These are phyloP conservation scores for Macaranga tanarius DNA, from an alignment of 441 rosid species.

Conservation along the genomic window DNA sequence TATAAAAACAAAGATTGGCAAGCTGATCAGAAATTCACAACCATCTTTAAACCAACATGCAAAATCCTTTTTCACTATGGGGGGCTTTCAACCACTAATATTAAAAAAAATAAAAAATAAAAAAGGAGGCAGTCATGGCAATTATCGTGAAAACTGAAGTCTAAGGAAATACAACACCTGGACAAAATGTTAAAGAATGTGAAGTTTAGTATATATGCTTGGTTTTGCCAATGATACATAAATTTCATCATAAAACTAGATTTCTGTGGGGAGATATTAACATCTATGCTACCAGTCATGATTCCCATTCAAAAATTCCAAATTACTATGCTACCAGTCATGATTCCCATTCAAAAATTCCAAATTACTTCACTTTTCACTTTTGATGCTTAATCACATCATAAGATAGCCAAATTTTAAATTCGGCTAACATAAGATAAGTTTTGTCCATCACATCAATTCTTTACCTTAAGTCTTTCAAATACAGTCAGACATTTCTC, in stretches of 20 bases:
- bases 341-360: background rate
- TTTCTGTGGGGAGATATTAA: background rate
- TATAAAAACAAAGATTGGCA: too few species aligned
- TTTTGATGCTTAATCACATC: too few species aligned
- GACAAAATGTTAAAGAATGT: background rate
- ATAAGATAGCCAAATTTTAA: too few species aligned
- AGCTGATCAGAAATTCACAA: background rate
- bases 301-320: too few species aligned
- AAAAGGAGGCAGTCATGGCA: background rate
- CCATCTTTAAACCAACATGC: background rate
- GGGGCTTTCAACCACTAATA: background rate
- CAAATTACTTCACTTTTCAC: background rate
- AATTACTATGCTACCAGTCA: too few species aligned
- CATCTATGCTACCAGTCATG: background rate
- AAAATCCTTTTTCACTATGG: background rate
- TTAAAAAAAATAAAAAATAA: too few species aligned
- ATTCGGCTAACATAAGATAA: background rate
- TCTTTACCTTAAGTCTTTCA: conserved; percentile 80
- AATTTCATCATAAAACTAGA: background rate
- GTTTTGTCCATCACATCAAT: conserved; percentile 4
- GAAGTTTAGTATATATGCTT: background rate
- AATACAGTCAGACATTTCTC: conserved; percentile 81
- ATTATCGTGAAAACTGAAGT: background rate
- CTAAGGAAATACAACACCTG: background rate
- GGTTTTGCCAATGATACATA: conserved; percentile 1